These are phyloP conservation scores for Fusarium albidum DNA, from an alignment of 2,329 filamentous ascomycete species.

Conservation along the genomic window DNA sequence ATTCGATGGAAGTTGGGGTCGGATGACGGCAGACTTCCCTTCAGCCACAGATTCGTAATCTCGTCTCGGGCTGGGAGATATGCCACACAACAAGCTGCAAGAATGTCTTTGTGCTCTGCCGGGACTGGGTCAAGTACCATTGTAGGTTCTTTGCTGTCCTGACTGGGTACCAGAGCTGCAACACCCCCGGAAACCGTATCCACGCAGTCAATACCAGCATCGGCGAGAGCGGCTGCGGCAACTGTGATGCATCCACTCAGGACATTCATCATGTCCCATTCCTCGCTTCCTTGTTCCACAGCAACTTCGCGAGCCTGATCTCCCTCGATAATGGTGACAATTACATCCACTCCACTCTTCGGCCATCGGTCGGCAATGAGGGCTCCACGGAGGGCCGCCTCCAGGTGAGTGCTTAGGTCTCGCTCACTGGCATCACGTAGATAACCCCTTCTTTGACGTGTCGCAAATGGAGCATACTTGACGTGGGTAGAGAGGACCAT, in stretches of 20 bases:
- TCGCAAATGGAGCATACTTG: constrained; percentile 96
- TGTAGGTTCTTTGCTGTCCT: constrained; percentile 46
- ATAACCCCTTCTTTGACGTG: constrained; percentile 82
- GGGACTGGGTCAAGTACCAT: constrained; percentile 84
- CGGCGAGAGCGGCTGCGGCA: constrained; percentile 88
- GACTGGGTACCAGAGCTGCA: constrained; percentile 72
- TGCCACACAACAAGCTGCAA: constrained; percentile 87
- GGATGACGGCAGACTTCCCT: constrained; percentile 67
- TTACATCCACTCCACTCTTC: constrained; percentile 97
- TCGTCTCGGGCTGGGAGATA: constrained; percentile 90
- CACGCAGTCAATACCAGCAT: constrained; percentile 95
- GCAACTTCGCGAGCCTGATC: constrained; percentile 76
- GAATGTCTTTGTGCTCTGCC: constrained; percentile 77
- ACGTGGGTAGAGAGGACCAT: constrained; percentile 92
- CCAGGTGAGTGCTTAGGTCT: constrained; percentile 89
- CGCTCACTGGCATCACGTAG: constrained; percentile 85
- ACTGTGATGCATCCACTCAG: constrained; percentile 93
- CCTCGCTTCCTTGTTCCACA: constrained; percentile 62
- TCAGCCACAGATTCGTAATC: constrained; percentile 94
- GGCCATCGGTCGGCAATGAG: constrained; percentile 96
- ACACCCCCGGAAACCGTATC: constrained; percentile 91
- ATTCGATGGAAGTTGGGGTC: constrained; percentile 43
- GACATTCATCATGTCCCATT: constrained; percentile 92
- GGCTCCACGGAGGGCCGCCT: constrained; percentile 87
- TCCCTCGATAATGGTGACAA: constrained; percentile 91